phyloP scores from a whole-genome alignment of 2,329 filamentous ascomycete species.

The Epichloe glyceriae region DNA sequence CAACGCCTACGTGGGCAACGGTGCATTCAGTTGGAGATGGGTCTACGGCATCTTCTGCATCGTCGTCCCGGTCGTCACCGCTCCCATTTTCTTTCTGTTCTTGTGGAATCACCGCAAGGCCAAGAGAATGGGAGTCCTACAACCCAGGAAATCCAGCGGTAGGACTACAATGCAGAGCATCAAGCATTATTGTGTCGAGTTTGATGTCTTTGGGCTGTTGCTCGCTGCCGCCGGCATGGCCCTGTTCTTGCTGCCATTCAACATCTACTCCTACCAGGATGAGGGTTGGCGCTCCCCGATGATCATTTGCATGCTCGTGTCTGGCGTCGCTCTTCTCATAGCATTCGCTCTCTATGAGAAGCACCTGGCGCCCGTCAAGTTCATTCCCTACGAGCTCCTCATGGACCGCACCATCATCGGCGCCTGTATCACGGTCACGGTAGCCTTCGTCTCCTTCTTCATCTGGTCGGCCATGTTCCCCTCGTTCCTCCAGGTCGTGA shows the following conservation, averaged over 20 bases:
- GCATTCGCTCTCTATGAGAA: conserved; percentile 44
- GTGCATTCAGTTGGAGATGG: conserved; percentile 19
- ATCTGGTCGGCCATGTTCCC: conserved; percentile 41
- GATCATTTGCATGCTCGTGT: conserved; percentile 47
- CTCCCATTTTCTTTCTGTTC: conserved; percentile 42
- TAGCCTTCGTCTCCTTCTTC: conserved; percentile 37
- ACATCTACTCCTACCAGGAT: conserved; percentile 33
- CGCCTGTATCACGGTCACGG: conserved; percentile 30
- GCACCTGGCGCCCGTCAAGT: conserved; percentile 41
- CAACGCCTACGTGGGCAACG: conserved; percentile 14
- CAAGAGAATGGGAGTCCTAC: conserved; percentile 24
- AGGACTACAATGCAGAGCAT: conserved; percentile 26
- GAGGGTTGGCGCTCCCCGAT: conserved; percentile 37
- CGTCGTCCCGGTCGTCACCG: conserved; percentile 38
- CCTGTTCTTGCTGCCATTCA: conserved; percentile 53
- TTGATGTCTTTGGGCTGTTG: conserved; percentile 27
- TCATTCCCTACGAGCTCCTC: conserved; percentile 41
- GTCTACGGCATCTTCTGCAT: conserved; percentile 47
- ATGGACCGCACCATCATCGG: conserved; percentile 38
- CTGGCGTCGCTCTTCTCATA: conserved; percentile 45
- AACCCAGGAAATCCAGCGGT: neutral
- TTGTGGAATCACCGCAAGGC: conserved; percentile 43
- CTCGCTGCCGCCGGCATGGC: conserved; percentile 33
- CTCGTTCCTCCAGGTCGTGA: conserved; percentile 42
- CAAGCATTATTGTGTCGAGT: conserved; percentile 39